Evolutionary conservation across 345 rosid species (phyloP).

Genomic region (Stellera chamaejasme): DNA sequence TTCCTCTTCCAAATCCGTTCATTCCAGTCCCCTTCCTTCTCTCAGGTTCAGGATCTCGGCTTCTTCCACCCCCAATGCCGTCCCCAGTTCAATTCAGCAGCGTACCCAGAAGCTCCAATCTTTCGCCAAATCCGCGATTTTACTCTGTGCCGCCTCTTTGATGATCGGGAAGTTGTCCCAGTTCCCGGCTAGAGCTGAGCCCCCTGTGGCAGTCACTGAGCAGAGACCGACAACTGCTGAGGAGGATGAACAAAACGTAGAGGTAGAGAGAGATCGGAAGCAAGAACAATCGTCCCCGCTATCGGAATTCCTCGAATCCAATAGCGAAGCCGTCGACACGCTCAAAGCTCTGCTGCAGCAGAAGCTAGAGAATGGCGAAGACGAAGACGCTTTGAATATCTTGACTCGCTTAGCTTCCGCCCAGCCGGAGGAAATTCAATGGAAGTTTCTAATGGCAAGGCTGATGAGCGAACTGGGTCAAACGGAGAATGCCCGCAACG

Average conservation of each 20-base stretch:
- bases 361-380: slow-evolving; percentile 69
- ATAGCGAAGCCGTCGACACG: slow-evolving; percentile 40
- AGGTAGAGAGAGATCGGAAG: slow-evolving; percentile 3
- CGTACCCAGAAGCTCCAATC: slow-evolving; percentile 27
- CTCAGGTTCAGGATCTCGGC: slow-evolving; percentile 23
- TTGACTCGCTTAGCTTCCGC: slow-evolving; percentile 38
- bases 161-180: slow-evolving; percentile 31
- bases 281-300: slow-evolving; percentile 23
- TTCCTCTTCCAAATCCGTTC: slow-evolving; percentile 12
- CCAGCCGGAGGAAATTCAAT: slow-evolving; percentile 54
- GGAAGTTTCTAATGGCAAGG: slow-evolving; percentile 79
- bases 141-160: slow-evolving; percentile 44
- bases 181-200: slow-evolving; percentile 49
- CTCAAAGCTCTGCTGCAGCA: slow-evolving; percentile 52
- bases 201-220: slow-evolving; percentile 34
- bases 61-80: slow-evolving; percentile 1
- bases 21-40: slow-evolving; percentile 6
- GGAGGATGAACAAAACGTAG: slow-evolving; percentile 12
- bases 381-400: slow-evolving; percentile 50
- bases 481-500: slow-evolving; percentile 46
- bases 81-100: slow-evolving; percentile 1
- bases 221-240: slow-evolving; percentile 7
- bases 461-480: slow-evolving; percentile 49
- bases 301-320: slow-evolving; percentile 39
- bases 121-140: slow-evolving; percentile 41